Evolutionary conservation across 2,329 filamentous ascomycete genomes (phyloP).

Genomic region (Mycocentrospora acerina): DNA sequence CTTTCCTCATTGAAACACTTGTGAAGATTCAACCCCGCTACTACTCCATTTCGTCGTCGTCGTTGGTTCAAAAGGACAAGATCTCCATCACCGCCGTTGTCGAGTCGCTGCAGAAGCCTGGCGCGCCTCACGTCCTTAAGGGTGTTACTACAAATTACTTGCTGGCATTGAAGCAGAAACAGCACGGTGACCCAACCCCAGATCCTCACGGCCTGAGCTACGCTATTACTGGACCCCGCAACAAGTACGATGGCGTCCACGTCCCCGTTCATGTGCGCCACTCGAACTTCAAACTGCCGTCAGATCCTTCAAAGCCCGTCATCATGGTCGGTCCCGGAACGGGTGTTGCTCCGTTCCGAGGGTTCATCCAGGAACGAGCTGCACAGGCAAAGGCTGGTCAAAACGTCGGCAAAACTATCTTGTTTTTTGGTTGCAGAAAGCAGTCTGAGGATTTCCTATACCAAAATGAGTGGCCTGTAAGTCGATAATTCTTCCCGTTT

Average conservation of each 20-base stretch:
- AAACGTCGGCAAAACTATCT: slow-evolving; percentile 79
- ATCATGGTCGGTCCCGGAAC: slow-evolving; percentile 97
- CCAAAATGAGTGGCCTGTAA: slow-evolving; percentile 86
- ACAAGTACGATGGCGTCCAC: slow-evolving; percentile 95
- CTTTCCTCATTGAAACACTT: slow-evolving; percentile 87
- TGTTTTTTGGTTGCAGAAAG: slow-evolving; percentile 96
- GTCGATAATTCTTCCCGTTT: slow-evolving; percentile 40
- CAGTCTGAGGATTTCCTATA: slow-evolving; percentile 90
- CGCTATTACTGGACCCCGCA: slow-evolving; percentile 82
- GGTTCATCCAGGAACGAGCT: slow-evolving; percentile 90
- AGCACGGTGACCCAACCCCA: slow-evolving; percentile 81
- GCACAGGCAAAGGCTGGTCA: slow-evolving; percentile 78
- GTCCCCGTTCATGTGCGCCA: slow-evolving; percentile 94
- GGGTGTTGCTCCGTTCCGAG: slow-evolving; percentile 94
- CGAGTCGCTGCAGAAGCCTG: slow-evolving; percentile 76
- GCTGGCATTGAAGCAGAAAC: slow-evolving; percentile 91
- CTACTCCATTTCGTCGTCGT: slow-evolving; percentile 99
- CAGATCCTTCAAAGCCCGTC: slow-evolving; percentile 87
- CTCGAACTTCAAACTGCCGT: slow-evolving; percentile 98
- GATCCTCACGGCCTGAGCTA: slow-evolving; percentile 85
- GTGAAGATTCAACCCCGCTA: slow-evolving; percentile 96
- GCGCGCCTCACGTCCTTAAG: slow-evolving; percentile 77
- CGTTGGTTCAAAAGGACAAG: slow-evolving; percentile 88
- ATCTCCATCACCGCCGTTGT: slow-evolving; percentile 95
- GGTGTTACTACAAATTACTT: slow-evolving; percentile 98